Evolutionary conservation across 208 protist genomes (phyloP), one percentile per base, ranked within the genome.

Genomic region (Porcisia deanei): DNA sequence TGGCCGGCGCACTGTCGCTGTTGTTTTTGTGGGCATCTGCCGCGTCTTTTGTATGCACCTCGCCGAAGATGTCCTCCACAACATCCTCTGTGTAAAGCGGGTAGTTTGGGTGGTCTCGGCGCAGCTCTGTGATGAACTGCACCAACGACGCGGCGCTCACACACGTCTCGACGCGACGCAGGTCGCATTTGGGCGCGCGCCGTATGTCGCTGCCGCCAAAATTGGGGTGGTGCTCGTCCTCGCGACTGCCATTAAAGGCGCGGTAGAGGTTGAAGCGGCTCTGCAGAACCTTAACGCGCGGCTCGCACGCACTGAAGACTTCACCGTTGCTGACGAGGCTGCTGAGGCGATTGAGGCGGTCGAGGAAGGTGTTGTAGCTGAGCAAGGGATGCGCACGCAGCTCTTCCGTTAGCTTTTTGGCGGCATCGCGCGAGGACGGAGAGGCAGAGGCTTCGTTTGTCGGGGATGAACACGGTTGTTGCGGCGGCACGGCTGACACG

Each of bases 281-380:
- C 71, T 90, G 83, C 76, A 96, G 75, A 22, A 96, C 81, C 76
- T 89, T 88, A 20, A 93, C 73, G 1, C 92, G 90, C 39, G 89
- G 88, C 76, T 94, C 90, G 69, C 88, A 88, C 0, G 92, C 92
- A 6, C 89, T 91, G 76, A 95, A 96, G 53, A 92, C 71, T 39
- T 82, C 65, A 8, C 77, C 77, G 65, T 80, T 84, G 66, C 80
- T 74, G 7, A 88, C 63, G 7, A 93, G 68, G 65, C 60, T 53
- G 54, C 78, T 85, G 34, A 94, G 77, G 16, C 82, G 80, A 20
- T 85, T 65, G 58, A 91, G 83, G 39, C 75, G 41, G 6, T 47
- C 43, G 52, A 72, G 79, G 74, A 93, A 96, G 3, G 64, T 76
- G 0, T 37, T 60, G 78, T 94, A 94, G 78, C 79, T 61, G 65